These are phyloP conservation scores for Annona squamosa DNA, from an alignment of 164 flowering plant genomes.

Conservation along the genomic window DNA sequence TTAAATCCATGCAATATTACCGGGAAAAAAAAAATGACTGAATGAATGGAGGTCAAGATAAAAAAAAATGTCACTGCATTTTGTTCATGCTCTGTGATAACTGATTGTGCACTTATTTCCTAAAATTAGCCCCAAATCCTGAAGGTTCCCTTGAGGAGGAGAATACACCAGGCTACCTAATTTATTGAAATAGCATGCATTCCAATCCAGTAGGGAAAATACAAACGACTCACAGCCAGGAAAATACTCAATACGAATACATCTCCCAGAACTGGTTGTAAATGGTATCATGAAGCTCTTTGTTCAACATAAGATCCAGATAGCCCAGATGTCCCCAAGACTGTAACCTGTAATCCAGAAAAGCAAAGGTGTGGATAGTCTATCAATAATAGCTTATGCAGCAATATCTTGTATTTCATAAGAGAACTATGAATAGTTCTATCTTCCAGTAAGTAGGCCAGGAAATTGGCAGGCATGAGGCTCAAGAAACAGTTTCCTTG, in stretches of 20 bases:
- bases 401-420: background rate
- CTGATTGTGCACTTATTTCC: background rate
- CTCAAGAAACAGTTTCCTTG: too few species aligned
- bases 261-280: background rate
- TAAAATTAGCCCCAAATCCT: background rate
- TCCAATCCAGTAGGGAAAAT: constrained; percentile 3
- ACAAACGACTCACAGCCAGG: background rate
- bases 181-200: background rate
- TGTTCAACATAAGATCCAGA: constrained; percentile 42
- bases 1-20: background rate
- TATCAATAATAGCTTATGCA: background rate
- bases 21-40: too few species aligned
- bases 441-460: too few species aligned
- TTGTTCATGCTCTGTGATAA: background rate
- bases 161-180: background rate
- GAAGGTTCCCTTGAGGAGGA: constrained; percentile 1
- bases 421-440: background rate
- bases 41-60: background rate
- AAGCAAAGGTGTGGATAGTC: background rate
- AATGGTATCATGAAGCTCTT: constrained; percentile 24
- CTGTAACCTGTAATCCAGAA: constrained; percentile 24
- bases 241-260: background rate
- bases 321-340: constrained; percentile 35
- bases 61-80: background rate
- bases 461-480: background rate